Evolutionary conservation across 495 filamentous ascomycete species (phyloP).

Genomic region (Darksidea phi): DNA sequence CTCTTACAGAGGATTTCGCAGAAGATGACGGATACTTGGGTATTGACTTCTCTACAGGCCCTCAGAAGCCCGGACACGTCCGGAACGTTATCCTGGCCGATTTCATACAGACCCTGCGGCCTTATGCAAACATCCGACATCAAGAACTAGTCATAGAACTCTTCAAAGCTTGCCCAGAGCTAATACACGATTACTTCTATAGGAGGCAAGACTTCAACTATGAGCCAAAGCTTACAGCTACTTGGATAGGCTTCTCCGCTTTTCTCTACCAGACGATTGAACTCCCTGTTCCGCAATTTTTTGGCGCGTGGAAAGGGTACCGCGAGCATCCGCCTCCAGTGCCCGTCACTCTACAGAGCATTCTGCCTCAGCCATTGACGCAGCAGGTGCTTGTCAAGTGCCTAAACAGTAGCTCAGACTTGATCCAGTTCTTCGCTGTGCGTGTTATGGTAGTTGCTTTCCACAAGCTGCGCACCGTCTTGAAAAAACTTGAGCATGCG

Average conservation of each 20-base stretch:
- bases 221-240: slow-evolving; percentile 84
- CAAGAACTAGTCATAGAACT: slow-evolving; percentile 76
- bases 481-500: slow-evolving; percentile 55
- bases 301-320: slow-evolving; percentile 53
- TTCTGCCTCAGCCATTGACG: slow-evolving; percentile 78
- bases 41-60: slow-evolving; percentile 49
- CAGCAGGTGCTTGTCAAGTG: slow-evolving; percentile 75
- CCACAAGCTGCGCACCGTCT: slow-evolving; percentile 65
- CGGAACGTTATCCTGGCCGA: slow-evolving; percentile 71
- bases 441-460: slow-evolving; percentile 75
- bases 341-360: slow-evolving; percentile 74
- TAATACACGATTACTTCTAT: slow-evolving; percentile 80
- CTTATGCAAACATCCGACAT: slow-evolving; percentile 77
- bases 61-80: slow-evolving; percentile 58
- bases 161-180: slow-evolving; percentile 76
- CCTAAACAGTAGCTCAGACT: slow-evolving; percentile 66
- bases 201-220: slow-evolving; percentile 77
- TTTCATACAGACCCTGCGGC: slow-evolving; percentile 75
- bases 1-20: slow-evolving; percentile 42
- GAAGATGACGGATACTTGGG: slow-evolving; percentile 66
- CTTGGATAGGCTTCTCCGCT: slow-evolving; percentile 90
- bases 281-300: slow-evolving; percentile 67
- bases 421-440: slow-evolving; percentile 80
- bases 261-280: slow-evolving; percentile 78
- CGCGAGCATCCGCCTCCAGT: slow-evolving; percentile 67